Conservation (phyloP, 768 basidiomycete genomes). For the Russula abietina region DNA sequence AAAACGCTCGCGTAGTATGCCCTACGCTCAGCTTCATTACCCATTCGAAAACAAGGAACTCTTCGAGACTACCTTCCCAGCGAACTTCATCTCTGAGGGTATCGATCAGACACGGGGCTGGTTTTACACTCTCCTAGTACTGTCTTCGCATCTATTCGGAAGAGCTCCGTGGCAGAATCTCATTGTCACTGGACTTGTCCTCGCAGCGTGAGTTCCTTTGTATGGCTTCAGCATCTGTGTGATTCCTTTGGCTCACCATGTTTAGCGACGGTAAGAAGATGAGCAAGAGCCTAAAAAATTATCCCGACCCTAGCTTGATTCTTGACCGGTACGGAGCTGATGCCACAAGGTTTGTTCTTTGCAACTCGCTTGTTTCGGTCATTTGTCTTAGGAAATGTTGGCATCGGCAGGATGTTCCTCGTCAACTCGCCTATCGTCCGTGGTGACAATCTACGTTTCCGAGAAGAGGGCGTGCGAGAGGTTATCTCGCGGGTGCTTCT, state of each 20-base stretch:
- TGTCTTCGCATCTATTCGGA: constrained; percentile 93
- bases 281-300: constrained; percentile 96
- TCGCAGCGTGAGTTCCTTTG: constrained; percentile 66
- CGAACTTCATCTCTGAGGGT: constrained; percentile 95
- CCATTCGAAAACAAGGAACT: constrained; percentile 94
- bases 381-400: neutral
- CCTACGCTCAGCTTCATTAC: constrained; percentile 95
- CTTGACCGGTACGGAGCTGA: constrained; percentile 93
- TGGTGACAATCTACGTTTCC: constrained; percentile 95
- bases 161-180: constrained; percentile 97
- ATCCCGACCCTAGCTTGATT: constrained; percentile 90
- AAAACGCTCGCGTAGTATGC: constrained; percentile 65
- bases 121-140: constrained; percentile 97
- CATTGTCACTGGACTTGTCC: constrained; percentile 91
- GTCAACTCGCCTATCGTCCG: constrained; percentile 99
- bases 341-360: constrained; percentile 63
- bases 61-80: constrained; percentile 83
- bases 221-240: neutral
- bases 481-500: constrained; percentile 94
- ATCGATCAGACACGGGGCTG: constrained; percentile 99
- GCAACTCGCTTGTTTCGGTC: neutral
- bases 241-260: neutral
- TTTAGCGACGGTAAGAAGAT: constrained; percentile 96
- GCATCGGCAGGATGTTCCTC: constrained; percentile 74
- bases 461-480: constrained; percentile 96